These are phyloP conservation scores for Beauveria australis DNA, from an alignment of 2,329 filamentous ascomycete genomes.

Conservation along the genomic window DNA sequence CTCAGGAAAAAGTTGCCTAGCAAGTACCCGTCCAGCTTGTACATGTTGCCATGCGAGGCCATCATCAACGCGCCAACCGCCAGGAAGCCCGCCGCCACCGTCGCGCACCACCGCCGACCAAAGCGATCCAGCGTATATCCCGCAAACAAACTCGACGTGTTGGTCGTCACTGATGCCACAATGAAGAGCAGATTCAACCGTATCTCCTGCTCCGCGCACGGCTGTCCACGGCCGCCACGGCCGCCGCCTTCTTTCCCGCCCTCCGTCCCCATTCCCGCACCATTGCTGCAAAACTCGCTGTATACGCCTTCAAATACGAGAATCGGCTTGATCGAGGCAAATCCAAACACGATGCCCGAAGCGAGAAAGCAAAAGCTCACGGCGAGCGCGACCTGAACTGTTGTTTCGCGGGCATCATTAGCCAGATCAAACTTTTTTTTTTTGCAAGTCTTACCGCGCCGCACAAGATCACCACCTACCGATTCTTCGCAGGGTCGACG, in stretches of 20 bases:
- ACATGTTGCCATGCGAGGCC: slow-evolving; percentile 54
- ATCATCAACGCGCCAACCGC: slow-evolving; percentile 63
- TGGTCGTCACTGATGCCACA: slow-evolving; percentile 77
- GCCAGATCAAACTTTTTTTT: not conserved
- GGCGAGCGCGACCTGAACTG: slow-evolving; percentile 62
- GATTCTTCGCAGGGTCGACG: slow-evolving; percentile 3
- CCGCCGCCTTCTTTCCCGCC: slow-evolving; percentile 18
- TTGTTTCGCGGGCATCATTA: not conserved
- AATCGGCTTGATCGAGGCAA: slow-evolving; percentile 75
- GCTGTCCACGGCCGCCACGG: not conserved
- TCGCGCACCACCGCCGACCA: slow-evolving; percentile 68
- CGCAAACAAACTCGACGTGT: slow-evolving; percentile 76
- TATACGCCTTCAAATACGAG: slow-evolving; percentile 68
- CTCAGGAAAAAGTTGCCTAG: slow-evolving; percentile 69
- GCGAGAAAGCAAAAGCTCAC: slow-evolving; percentile 69
- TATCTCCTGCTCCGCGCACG: slow-evolving; percentile 43
- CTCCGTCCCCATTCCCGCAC: slow-evolving; percentile 13
- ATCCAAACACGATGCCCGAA: slow-evolving; percentile 75
- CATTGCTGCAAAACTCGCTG: slow-evolving; percentile 46
- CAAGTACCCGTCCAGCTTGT: slow-evolving; percentile 63
- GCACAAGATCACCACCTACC: not conserved
- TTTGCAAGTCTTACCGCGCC: too few species aligned
- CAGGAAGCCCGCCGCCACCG: slow-evolving; percentile 63
- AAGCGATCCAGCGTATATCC: slow-evolving; percentile 78
- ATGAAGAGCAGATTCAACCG: slow-evolving; percentile 89